Base-by-base conservation (phyloP, 169 alveolate genomes). In the Hepatocystis sp. region DNA sequence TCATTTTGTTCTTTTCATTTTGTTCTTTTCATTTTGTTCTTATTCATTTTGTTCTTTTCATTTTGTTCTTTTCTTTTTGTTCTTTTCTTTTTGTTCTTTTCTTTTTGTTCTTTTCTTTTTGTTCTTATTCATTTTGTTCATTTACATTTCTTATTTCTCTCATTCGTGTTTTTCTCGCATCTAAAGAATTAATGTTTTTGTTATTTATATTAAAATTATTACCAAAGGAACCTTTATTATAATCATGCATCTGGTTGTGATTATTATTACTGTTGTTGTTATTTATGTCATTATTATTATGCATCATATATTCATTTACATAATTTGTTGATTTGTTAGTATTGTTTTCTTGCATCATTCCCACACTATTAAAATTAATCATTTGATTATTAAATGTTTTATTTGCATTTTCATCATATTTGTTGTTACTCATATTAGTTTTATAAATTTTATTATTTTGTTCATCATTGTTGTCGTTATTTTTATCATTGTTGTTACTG, bases 101-200 rank as follows among this genome's bases (percentile, higher is more conserved):
- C 15, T 46, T 23, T 23, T 46, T 46, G 27, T 15, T 15, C 15
- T 46, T 46, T 49, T 30, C 7, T 11, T 49, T 46, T 49, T 10
- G 15, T 3, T 49, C 25, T 4, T 68, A 53, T 15, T n/a, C 25
- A 40, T 36, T 53, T 13, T 53, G 67, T 23, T 56, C 85, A 30
- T 47, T 68, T 47, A 68, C 25, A 32, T 51, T 68, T 68, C 85
- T 68, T 51, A 68, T 40, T 11, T 68, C 85, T n/a, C 67, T 68
- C 85, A 68, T 68, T n/a, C 85, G 49, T 25, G 68, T 46, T 27
- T 55, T 68, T 39, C 67, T 44, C 21, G 46, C n/a, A 40, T 68
- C 85, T 44, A 68, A 4, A 13, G 85, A 53, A 40, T 55, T 58
- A 40, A 68, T 53, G 44, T 21, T 30, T 25, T 68, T 68, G 28